Evolutionary conservation across 768 basidiomycete species (phyloP).

Genomic region (Suillus decipiens): DNA sequence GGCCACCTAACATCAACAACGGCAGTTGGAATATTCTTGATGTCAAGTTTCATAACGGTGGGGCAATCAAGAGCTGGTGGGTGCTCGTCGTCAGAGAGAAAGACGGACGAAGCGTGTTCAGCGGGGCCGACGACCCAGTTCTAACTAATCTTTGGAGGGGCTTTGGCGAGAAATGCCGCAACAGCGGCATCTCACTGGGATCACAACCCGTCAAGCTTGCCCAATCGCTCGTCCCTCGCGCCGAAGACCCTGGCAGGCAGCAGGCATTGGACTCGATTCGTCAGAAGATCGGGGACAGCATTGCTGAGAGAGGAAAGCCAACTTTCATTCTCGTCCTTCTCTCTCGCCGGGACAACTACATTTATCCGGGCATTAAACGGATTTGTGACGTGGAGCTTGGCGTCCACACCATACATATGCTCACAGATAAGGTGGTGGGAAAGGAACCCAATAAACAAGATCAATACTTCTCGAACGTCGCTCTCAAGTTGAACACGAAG

Average conservation of each 20-base stretch:
- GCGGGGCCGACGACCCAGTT: constrained; percentile 41
- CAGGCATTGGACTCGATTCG: constrained; percentile 44
- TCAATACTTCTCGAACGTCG: constrained; percentile 82
- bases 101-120: constrained; percentile 45
- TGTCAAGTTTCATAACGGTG: constrained; percentile 66
- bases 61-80: constrained; percentile 57
- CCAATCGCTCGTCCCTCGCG: constrained; percentile 22
- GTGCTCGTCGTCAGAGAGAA: too few species aligned
- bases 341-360: constrained; percentile 65
- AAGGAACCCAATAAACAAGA: constrained; percentile 57
- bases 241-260: constrained; percentile 37
- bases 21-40: constrained; percentile 80
- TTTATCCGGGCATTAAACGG: constrained; percentile 82
- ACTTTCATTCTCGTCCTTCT: constrained; percentile 72
- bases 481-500: constrained; percentile 81
- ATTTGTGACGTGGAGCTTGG: constrained; percentile 76
- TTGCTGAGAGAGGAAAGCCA: constrained; percentile 47
- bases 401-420: constrained; percentile 75
- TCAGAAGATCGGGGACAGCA: too few species aligned
- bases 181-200: constrained; percentile 47
- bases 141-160: constrained; percentile 34
- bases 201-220: constrained; percentile 38
- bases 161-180: constrained; percentile 57
- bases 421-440: constrained; percentile 63
- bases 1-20: constrained; percentile 44